These are phyloP conservation scores for Clarkia xantiana DNA, from an alignment of 345 rosid genomes.

Conservation along the genomic window DNA sequence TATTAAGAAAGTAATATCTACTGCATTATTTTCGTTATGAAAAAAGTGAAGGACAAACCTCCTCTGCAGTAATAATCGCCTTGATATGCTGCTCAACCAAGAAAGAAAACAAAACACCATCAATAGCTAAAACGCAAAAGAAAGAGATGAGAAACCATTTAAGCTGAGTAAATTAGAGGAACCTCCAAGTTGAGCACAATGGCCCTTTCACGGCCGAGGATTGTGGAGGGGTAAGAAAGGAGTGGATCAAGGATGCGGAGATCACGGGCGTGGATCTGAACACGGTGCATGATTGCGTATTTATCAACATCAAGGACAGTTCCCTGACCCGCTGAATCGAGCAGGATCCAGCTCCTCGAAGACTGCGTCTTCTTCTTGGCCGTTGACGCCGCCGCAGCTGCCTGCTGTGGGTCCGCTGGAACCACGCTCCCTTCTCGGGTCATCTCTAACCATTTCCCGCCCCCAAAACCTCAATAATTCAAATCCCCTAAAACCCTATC, in stretches of 20 bases:
- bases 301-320: conserved; percentile 55
- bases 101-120: conserved; percentile 1
- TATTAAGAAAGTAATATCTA: not conserved
- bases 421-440: conserved; percentile 50
- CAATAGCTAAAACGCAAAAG: not conserved
- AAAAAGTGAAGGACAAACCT: conserved; percentile 34
- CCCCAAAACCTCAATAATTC: not conserved
- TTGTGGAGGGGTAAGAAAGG: conserved; percentile 83
- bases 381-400: conserved; percentile 13
- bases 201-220: conserved; percentile 96
- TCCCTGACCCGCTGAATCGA: conserved; percentile 41
- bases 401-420: conserved; percentile 48
- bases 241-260: conserved; percentile 89
- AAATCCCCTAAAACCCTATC: not conserved
- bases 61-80: conserved; percentile 87
- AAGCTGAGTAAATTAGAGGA: not conserved
- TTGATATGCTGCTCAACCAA: conserved; percentile 59
- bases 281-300: conserved; percentile 86
- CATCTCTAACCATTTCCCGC: conserved; percentile 25
- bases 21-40: too few relatives aligned
- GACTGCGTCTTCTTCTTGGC: conserved; percentile 55
- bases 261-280: conserved; percentile 95
- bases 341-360: conserved; percentile 53
- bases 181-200: conserved; percentile 94
- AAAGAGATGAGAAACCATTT: not conserved